Evolutionary conservation across 2,329 filamentous ascomycete genomes (phyloP).

Genomic region (Eurotiales sp.): DNA sequence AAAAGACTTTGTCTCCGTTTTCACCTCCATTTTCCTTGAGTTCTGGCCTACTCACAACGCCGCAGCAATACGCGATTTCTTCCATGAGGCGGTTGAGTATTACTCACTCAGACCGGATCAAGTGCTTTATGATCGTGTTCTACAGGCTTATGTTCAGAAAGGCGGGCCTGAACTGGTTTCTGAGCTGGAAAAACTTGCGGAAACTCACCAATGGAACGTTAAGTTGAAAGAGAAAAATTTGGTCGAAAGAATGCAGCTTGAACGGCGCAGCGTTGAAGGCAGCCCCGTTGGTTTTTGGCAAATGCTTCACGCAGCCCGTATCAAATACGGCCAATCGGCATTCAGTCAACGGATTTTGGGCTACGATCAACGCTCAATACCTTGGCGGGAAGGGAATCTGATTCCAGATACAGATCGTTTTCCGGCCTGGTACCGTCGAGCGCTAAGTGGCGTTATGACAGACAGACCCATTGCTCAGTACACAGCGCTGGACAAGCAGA

Average conservation of each 20-base stretch:
- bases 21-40: slow-evolving; percentile 40
- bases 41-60: slow-evolving; percentile 37
- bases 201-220: slow-evolving; percentile 31
- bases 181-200: slow-evolving; percentile 29
- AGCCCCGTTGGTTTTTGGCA: slow-evolving; percentile 37
- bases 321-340: slow-evolving; percentile 28
- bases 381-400: slow-evolving; percentile 22
- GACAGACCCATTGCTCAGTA: slow-evolving; percentile 29
- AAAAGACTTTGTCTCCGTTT: slow-evolving; percentile 29
- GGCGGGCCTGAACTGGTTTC: slow-evolving; percentile 30
- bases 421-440: slow-evolving; percentile 28
- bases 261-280: slow-evolving; percentile 31
- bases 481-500: slow-evolving; percentile 32
- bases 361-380: slow-evolving; percentile 30
- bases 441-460: slow-evolving; percentile 25
- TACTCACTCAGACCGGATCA: slow-evolving; percentile 36
- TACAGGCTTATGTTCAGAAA: slow-evolving; percentile 39
- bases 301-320: slow-evolving; percentile 37
- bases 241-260: slow-evolving; percentile 30
- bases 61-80: slow-evolving; percentile 31
- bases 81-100: slow-evolving; percentile 32
- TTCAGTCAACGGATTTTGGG: slow-evolving; percentile 35
- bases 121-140: slow-evolving; percentile 37
- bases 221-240: slow-evolving; percentile 28
- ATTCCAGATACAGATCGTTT: slow-evolving; percentile 21